Conservation (phyloP, 257 asterid genomes). For the Catharanthus roseus region DNA sequence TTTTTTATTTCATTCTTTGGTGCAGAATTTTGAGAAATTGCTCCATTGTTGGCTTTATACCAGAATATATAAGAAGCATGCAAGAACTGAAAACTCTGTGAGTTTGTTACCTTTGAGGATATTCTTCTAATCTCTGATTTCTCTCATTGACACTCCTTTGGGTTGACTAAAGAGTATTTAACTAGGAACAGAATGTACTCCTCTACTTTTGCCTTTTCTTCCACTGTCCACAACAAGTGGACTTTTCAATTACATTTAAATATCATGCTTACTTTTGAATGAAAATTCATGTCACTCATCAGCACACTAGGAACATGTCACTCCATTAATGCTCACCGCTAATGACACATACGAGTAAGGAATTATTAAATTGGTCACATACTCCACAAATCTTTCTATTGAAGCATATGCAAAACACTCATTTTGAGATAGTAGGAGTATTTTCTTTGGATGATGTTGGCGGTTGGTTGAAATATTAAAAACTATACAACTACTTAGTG, state of each 20-base stretch:
- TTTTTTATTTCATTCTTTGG: conserved; percentile 18
- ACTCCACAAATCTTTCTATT: not conserved
- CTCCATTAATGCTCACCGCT: not conserved
- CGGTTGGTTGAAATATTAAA: not conserved
- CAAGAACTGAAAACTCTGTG: conserved; percentile 37
- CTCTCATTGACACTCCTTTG: not conserved
- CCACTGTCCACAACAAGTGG: not conserved
- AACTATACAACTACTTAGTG: not conserved
- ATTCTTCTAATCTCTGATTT: not conserved
- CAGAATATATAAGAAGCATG: conserved; percentile 39
- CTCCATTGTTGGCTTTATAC: conserved; percentile 61
- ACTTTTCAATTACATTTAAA: not conserved
- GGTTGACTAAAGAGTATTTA: not conserved
- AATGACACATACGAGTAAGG: not conserved
- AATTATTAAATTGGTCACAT: not conserved
- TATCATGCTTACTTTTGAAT: not conserved
- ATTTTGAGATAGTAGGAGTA: not conserved
- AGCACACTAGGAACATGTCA: not conserved
- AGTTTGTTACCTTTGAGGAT: conserved; percentile 21
- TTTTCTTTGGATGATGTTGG: no score
- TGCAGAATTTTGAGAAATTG: conserved; percentile 80
- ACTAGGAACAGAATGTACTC: not conserved
- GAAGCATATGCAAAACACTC: not conserved
- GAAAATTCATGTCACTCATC: not conserved
- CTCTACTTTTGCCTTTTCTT: not conserved